phyloP scores from a whole-genome alignment of 805 yeast genomes.

The Tetrapisispora fleetii region DNA sequence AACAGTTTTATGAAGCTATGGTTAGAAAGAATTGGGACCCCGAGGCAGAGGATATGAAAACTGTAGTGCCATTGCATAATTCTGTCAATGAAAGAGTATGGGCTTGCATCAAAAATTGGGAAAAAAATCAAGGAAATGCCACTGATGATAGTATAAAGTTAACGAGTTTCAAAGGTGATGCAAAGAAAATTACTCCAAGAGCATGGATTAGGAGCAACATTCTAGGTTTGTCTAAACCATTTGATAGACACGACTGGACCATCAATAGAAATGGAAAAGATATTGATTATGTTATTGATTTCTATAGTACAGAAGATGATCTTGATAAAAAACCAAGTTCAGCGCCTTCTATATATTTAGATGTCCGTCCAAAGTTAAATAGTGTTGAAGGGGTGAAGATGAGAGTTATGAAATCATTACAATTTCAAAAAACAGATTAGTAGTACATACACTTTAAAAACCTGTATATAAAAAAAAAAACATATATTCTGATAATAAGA shows the following conservation, averaged over 20 bases:
- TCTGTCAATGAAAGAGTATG: slow-evolving; percentile 90
- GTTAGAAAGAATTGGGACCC: slow-evolving; percentile 83
- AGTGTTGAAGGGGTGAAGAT: slow-evolving; percentile 69
- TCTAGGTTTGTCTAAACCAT: slow-evolving; percentile 69
- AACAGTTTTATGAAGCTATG: slow-evolving; percentile 93
- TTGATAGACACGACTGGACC: slow-evolving; percentile 95
- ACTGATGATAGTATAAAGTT: slow-evolving; percentile 78
- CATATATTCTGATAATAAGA: not conserved
- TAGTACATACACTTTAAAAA: not conserved
- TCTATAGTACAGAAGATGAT: slow-evolving; percentile 41
- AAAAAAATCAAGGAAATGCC: slow-evolving; percentile 44
- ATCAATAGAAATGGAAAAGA: slow-evolving; percentile 74
- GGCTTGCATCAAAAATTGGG: slow-evolving; percentile 81
- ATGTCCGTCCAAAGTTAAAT: slow-evolving; percentile 87
- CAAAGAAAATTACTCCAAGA: slow-evolving; percentile 75
- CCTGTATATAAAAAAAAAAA: not conserved
- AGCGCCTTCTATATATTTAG: slow-evolving; percentile 51
- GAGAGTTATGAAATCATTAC: slow-evolving; percentile 56
- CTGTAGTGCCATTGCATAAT: slow-evolving; percentile 90
- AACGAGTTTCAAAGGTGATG: slow-evolving; percentile 83
- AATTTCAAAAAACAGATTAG: slow-evolving; percentile 24
- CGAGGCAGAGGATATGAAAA: slow-evolving; percentile 67
- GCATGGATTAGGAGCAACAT: slow-evolving; percentile 57
- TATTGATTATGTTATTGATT: slow-evolving; percentile 88
- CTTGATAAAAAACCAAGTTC: slow-evolving; percentile 24